Evolutionary conservation across 106 monocot genomes (phyloP), one percentile per base, ranked within the genome.

Genomic region (Vanilla planifolia): DNA sequence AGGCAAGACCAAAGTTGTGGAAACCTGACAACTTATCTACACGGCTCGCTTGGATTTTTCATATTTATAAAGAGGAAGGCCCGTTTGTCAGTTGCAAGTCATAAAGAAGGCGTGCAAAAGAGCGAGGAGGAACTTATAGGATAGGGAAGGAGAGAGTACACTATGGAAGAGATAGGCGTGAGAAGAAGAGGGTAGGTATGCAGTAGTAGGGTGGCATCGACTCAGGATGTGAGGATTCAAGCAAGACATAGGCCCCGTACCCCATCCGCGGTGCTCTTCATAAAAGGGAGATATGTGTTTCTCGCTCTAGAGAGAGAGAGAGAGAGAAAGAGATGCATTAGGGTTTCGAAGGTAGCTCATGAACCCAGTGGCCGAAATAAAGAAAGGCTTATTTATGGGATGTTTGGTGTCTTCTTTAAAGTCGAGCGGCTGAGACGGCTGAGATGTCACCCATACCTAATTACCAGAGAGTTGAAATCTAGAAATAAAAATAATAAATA

Each of bases 141-240:
- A 10, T 24, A 23, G 20, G 46, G 16, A 48, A 3, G 29, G 29
- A 53, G 16, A 53, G 52, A 53, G 29, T 21, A 48, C 22, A 48
- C 23, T 9, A n/a, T 23, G 22, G 21, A 9, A 24, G 24, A 15
- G 23, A 10, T 30, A 53, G 52, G 52, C 30, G 52, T 53, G 30
- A 30, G 13, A 5, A 53, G 52, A 53, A 53, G 52, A 30, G 52
- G 2, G 52, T 53, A 53, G 52, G 29, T 27, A 15, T 53, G 52
- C 52, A 53, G 52, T 10, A 53, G 16, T 53, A 53, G 52, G 52
- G 52, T 29, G 52, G 52, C 52, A 53, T 53, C 52, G 29, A 53
- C 16, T 10, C 52, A 53, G 52, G 2, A 15, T 29, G 9, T 53
- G 8, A 53, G 52, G 52, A 53, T 53, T 29, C 29, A 29, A 53